Evolutionary conservation across 805 yeast genomes (phyloP), one percentile per base, ranked within the genome.

Genomic region (Wickerhamomyces rabaulensis): DNA sequence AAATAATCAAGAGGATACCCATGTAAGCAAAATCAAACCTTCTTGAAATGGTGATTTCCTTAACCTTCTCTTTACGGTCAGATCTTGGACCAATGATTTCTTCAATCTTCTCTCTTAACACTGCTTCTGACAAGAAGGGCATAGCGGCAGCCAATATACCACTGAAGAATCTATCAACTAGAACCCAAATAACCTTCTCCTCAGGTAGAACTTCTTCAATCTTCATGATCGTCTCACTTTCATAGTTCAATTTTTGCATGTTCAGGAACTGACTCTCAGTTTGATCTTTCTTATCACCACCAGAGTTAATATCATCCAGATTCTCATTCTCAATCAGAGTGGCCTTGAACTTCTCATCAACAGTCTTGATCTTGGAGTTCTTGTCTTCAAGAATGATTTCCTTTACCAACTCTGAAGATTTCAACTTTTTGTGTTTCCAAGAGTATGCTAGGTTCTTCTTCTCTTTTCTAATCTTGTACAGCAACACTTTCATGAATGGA

Each of bases 301-400:
- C 45, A 13, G 46, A 42, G 16, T 52, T 53, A 37, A 71, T 56
- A 45, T 71, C 76, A 19, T 62, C 67, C 4, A 66, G 42, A 2
- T 73, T 73, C 45, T 68, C 72, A 40, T 65, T 61, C 42, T 71
- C 72, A 21, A 63, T 50, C 41, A 67, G 46, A 17, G 63, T 60
- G 19, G 59, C 54, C 33, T 62, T 54, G 46, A 71, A 68, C 9
- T 61, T 62, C 37, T 54, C 56, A 38, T 63, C 66, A 2, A 50
- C 50, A 15, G 43, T 48, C 12, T 50, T 48, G n/a, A 48, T 51
- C 22, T 47, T 27, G 2, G 43, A 23, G 21, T 45, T 43, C 13
- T 44, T 54, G 23, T 55, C 62, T 12, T 54, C 57, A 16, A 55
- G 20, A 6, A 54, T 46, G 22, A 58, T 50, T 43, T 51, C 55